Evolutionary conservation across 305 asterid species (phyloP), one percentile per base, ranked within the genome.

Genomic region (Solanum hybrid): DNA sequence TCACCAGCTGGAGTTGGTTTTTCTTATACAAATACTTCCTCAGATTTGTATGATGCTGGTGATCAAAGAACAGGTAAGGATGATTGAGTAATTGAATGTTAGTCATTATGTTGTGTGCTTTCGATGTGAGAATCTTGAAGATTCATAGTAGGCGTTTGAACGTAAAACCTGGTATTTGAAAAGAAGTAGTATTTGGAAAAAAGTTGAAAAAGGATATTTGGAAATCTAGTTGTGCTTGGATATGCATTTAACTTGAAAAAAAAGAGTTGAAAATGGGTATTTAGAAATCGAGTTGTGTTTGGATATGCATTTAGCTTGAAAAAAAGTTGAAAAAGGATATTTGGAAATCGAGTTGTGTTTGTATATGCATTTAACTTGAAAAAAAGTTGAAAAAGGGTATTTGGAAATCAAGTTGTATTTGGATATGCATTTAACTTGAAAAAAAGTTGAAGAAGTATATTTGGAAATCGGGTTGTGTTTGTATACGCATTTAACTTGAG

Each of bases 1-100:
- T 90, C 91, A 3, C 91, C 91, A 9, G 79, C 79, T 72, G 91
- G 91, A 6, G 91, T 87, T 71, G 91, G 91, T 9, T 87, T 87
- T 35, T 90, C 91, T 1, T 90, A 90, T 38, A 87, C 91, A 72
- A 90, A 90, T 69, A 77, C 89, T 22, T 29, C 87, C 72, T 78
- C 91, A 3, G 91, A 90, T 36, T 87, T 87, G 37, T 19, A 60
- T 56, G 32, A 73, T 12, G 24, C 32, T 2, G 91, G 91, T 10
- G 91, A 90, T 51, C 86, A 81, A 24, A 78, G 72, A 32, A 87
- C 90, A 14, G 90, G 90, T 88, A 78, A 31, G 17, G 32, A 80
- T 78, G 5, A 56, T 88, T 69, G 45, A 56, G 42, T 4, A 85
- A 32, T 85, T 56, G 76, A 51, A 88, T 34, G 31, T 45, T 76